Percentiles rank a stretch among this genome's conserved stretches.
Evolutionary conservation across 495 filamentous ascomycete species (phyloP).

Genomic region (Choiromyces venosus): DNA sequence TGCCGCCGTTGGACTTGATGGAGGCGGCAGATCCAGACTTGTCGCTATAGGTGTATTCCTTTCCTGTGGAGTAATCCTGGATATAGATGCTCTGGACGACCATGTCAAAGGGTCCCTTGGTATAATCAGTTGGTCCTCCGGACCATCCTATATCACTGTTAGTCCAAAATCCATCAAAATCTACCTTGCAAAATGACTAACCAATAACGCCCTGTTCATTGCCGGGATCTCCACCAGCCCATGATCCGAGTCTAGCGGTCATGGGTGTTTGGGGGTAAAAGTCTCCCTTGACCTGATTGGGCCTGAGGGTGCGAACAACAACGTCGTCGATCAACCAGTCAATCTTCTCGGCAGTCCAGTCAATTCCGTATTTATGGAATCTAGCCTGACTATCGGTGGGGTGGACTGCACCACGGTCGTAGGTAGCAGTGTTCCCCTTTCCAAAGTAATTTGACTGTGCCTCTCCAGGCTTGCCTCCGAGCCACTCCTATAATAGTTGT

Average conservation of each 20-base stretch:
- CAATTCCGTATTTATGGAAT: constrained; percentile 84
- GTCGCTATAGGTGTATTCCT: constrained; percentile 72
- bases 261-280: constrained; percentile 91
- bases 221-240: constrained; percentile 74
- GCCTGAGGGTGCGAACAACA: constrained; percentile 62
- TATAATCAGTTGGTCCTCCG: constrained; percentile 72
- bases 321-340: constrained; percentile 75
- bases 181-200: constrained; percentile 42
- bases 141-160: constrained; percentile 61
- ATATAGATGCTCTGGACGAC: constrained; percentile 67
- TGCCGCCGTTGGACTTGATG: constrained; percentile 71
- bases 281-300: constrained; percentile 54
- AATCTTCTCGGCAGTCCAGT: constrained; percentile 72
- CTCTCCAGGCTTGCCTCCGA: constrained; percentile 57
- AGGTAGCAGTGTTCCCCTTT: constrained; percentile 71
- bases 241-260: constrained; percentile 77
- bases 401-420: constrained; percentile 65
- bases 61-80: constrained; percentile 86
- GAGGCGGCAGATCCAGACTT: constrained; percentile 69
- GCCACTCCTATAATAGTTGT: constrained; percentile 53
- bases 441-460: constrained; percentile 93
- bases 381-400: constrained; percentile 56
- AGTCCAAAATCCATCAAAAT: constrained; percentile 12
- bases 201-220: constrained; percentile 70
- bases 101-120: constrained; percentile 78